A percentile compares a stretch with the other conserved stretches of the same genome.
Evolutionary conservation across 1,139 yeast genomes (phyloP).

Genomic region (Barnettozyma hawaiiensis): DNA sequence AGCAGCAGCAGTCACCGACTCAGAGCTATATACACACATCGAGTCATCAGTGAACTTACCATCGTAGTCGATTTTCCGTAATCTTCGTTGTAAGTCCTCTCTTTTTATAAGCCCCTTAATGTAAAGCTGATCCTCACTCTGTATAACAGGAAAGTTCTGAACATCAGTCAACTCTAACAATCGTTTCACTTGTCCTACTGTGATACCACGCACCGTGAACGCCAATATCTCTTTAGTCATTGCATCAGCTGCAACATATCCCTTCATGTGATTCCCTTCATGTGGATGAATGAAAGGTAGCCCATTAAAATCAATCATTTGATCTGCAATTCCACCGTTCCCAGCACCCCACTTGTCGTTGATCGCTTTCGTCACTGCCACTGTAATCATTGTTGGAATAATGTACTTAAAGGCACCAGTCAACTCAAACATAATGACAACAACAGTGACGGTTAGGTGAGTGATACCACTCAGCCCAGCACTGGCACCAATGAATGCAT

Average conservation of each 20-base stretch:
- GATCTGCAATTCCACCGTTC: slow-evolving; percentile 87
- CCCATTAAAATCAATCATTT: slow-evolving; percentile 86
- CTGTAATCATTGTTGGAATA: slow-evolving; percentile 93
- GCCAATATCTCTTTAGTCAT: slow-evolving; percentile 56
- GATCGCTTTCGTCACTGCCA: slow-evolving; percentile 80
- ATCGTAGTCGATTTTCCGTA: slow-evolving; percentile 5
- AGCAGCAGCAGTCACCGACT: slow-evolving; percentile 9
- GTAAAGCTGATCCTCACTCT: slow-evolving; percentile 22
- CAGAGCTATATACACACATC: slow-evolving; percentile 6
- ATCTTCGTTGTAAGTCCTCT: slow-evolving; percentile 13
- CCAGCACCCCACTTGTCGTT: slow-evolving; percentile 76
- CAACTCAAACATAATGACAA: slow-evolving; percentile 90
- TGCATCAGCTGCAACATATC: slow-evolving; percentile 51
- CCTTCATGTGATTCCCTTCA: slow-evolving; percentile 50
- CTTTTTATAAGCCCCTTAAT: slow-evolving; percentile 22
- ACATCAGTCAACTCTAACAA: slow-evolving; percentile 37
- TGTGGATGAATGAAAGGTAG: slow-evolving; percentile 79
- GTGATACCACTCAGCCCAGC: slow-evolving; percentile 94
- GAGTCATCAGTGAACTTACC: neutral
- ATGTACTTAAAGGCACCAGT: slow-evolving; percentile 91
- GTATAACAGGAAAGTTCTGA: slow-evolving; percentile 54
- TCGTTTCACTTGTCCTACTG: slow-evolving; percentile 25
- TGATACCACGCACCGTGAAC: slow-evolving; percentile 39
- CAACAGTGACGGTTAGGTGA: slow-evolving; percentile 86
- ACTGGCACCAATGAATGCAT: slow-evolving; percentile 96